A percentile compares a stretch with the other conserved stretches of the same genome.
Evolutionary conservation across 2,329 filamentous ascomycete species (phyloP).

Genomic region (Cercospora nicotianae): DNA sequence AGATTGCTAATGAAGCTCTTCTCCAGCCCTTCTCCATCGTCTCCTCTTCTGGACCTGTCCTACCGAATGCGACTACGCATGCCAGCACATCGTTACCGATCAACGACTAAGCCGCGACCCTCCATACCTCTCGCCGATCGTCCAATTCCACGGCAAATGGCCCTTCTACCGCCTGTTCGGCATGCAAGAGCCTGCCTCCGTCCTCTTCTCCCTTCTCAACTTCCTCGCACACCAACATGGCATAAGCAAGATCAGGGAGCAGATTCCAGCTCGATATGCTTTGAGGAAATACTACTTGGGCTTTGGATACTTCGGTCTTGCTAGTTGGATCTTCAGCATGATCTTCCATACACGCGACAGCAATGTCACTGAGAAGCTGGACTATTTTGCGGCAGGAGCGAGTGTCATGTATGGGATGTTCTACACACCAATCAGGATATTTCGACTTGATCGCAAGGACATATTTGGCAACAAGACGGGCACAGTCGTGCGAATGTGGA

Average conservation of each 20-base stretch:
- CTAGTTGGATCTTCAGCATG: constrained; percentile 84
- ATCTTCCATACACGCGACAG: constrained; percentile 93
- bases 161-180: constrained; percentile 88
- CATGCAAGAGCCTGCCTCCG: constrained; percentile 91
- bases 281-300: constrained; percentile 76
- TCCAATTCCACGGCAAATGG: constrained; percentile 99
- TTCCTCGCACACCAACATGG: constrained; percentile 81
- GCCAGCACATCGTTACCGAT: constrained; percentile 87
- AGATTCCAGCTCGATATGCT: constrained; percentile 71
- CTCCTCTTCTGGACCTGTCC: constrained; percentile 90
- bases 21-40: constrained; percentile 73
- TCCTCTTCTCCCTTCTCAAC: constrained; percentile 91
- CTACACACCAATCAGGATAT: constrained; percentile 77
- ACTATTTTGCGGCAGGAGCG: constrained; percentile 92
- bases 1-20: neutral
- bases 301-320: constrained; percentile 78
- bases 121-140: constrained; percentile 65
- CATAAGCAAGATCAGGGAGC: constrained; percentile 66
- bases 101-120: constrained; percentile 65
- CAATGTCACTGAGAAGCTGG: constrained; percentile 80
- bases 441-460: constrained; percentile 68
- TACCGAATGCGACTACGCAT: constrained; percentile 95
- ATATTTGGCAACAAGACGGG: constrained; percentile 39
- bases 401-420: constrained; percentile 89
- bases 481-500: constrained; percentile 71